These are phyloP conservation scores for Globisporangium carolinianum DNA, from an alignment of 352 stramenopile genomes.

Conservation along the genomic window DNA sequence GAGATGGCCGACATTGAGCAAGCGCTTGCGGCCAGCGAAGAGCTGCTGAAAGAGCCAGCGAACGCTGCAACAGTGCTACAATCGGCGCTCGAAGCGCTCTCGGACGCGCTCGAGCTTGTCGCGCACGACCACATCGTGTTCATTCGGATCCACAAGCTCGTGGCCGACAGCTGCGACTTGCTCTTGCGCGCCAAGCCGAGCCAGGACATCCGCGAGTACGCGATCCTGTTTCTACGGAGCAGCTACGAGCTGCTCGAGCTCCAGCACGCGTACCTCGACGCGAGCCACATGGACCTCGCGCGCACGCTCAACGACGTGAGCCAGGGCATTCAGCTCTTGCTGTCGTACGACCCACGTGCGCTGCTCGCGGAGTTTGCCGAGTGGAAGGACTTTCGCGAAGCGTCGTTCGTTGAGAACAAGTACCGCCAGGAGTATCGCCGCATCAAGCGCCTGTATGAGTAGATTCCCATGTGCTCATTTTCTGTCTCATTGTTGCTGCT, in stretches of 20 bases:
- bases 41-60: slow-evolving; percentile 44
- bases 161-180: slow-evolving; percentile 87
- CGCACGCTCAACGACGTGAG: slow-evolving; percentile 90
- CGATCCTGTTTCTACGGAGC: slow-evolving; percentile 82
- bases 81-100: slow-evolving; percentile 73
- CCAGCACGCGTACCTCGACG: slow-evolving; percentile 74
- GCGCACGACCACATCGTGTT: slow-evolving; percentile 82
- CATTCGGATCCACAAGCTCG: slow-evolving; percentile 88
- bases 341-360: slow-evolving; percentile 80
- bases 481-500: neutral
- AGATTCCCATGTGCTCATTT: slow-evolving; percentile 12
- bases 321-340: slow-evolving; percentile 85
- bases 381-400: slow-evolving; percentile 83
- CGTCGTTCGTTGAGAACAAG: slow-evolving; percentile 84
- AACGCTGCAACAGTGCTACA: slow-evolving; percentile 48
- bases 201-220: slow-evolving; percentile 73
- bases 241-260: slow-evolving; percentile 85
- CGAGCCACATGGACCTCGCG: slow-evolving; percentile 89
- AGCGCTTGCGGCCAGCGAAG: slow-evolving; percentile 45
- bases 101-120: slow-evolving; percentile 76
- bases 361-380: slow-evolving; percentile 82
- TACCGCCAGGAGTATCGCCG: slow-evolving; percentile 87
- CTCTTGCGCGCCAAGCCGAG: slow-evolving; percentile 58
- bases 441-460: slow-evolving; percentile 90
- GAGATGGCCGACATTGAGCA: slow-evolving; percentile 62